A percentile compares a stretch with the other conserved stretches of the same genome.
Evolutionary conservation across 163 green algal genomes (phyloP).

Genomic region (Scenedesmus sp.): DNA sequence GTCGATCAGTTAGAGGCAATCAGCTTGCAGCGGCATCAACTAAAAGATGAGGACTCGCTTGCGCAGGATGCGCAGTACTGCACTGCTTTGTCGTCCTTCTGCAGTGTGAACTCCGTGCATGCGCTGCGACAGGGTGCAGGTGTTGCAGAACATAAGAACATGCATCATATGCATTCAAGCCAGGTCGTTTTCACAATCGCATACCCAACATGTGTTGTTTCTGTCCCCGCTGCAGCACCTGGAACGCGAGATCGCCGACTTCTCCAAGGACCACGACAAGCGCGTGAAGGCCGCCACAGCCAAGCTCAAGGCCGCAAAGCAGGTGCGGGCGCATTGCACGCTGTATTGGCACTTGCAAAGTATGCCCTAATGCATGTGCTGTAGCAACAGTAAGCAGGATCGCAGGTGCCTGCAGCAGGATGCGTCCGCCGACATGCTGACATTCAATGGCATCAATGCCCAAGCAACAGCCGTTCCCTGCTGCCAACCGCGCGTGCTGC

Average conservation of each 20-base stretch:
- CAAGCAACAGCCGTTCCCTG: too few species aligned
- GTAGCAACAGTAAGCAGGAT: too few species aligned
- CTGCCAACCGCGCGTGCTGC: too few species aligned
- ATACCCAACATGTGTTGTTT: neutral
- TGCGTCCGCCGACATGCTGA: too few species aligned
- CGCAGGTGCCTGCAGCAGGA: too few species aligned
- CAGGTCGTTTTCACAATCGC: neutral
- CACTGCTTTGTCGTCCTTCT: neutral
- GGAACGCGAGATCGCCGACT: slow-evolving; percentile 76
- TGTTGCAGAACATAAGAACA: neutral
- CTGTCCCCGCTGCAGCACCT: slow-evolving; percentile 61
- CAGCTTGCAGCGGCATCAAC: too few species aligned
- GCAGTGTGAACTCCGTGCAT: neutral
- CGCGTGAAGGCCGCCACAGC: slow-evolving; percentile 72
- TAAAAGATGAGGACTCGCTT: too few species aligned
- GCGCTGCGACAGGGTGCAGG: neutral
- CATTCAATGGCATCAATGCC: too few species aligned
- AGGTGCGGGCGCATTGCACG: slow-evolving; percentile 3
- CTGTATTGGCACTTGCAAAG: neutral
- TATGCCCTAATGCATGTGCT: too few species aligned
- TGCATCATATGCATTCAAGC: neutral
- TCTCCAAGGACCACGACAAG: slow-evolving; percentile 73
- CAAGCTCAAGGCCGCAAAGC: slow-evolving; percentile 80
- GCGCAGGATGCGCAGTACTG: too few species aligned
- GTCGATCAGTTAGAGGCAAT: too few species aligned